Evolutionary conservation across 139 green algal species (phyloP), one percentile per base, ranked within the genome.

Genomic region (Haematococcus sp.): DNA sequence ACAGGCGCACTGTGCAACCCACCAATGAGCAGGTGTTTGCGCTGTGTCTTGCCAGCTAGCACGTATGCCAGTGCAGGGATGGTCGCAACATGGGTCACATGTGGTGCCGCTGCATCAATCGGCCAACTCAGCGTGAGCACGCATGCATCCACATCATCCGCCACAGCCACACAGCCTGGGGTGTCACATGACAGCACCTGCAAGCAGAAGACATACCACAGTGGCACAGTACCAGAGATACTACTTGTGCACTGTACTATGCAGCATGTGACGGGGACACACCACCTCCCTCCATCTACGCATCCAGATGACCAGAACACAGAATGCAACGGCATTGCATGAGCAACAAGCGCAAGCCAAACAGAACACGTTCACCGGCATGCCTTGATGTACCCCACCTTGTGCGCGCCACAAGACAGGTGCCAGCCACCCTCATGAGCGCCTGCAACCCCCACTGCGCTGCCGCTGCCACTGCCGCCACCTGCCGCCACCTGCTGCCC

Each of bases 1-100:
- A n/a, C 63, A 56, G 54, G 52, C 22, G 23, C 15, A 27, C 20
- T 11, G 11, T 27, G 2, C 40, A 20, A 51, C 65, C 4, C 33
- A 79, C 78, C 81, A n/a, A 91, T 71, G 71, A 93, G 77, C 71
- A 91, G 46, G 79, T 89, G 89, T 46, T 88, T 85, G 54, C 82
- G 81, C 69, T 91, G 80, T 51, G 82, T 76, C 74, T 93, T 93
- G 56, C 88, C 88, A 54, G 86, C 83, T 17, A 79, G 81, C 16
- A 93, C 82, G 63, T 92, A 93, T 0, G 87, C 82, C 51, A 93
- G 76, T 0, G 88, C 88, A 32, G 88, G 88, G 9, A 93, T 71
- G 28, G 70, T 82, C 0, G 55, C 33, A 3, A 72, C 31, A 68
- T 93, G 88, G 23, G 0, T 23, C 2, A 78, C 70, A 30, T 31